Base-by-base conservation (phyloP, 345 rosid genomes). In the Lumnitzera littorea region DNA sequence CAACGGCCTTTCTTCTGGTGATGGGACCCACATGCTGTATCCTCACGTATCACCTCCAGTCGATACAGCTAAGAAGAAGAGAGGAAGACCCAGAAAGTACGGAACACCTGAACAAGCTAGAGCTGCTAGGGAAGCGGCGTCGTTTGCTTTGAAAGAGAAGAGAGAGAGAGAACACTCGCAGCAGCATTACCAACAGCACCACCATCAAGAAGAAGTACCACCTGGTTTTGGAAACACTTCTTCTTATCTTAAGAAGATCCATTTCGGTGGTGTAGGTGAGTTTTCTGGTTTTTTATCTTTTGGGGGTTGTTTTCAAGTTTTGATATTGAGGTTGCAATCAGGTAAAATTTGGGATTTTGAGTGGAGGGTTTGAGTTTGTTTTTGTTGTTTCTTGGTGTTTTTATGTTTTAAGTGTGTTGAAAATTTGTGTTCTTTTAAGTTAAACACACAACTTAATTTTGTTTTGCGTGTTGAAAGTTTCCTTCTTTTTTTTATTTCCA, bases 11-110 rank as follows among this genome's bases (percentile, higher is more conserved):
- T 24, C 63, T 53, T 15, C 53, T 16, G 46, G 7, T 58, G 76
- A 71, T 5, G 81, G 57, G 2, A 48, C 81, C 46, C 83, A 61
- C 57, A 48, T 80, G 74, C 66, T 80, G 48, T 80, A 69, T 60
- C 84, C 91, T 12, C 91, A 78, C 82, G 80, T 80, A 62, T 73
- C 78, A 43, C 80, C 80, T 16, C 82, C 84, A 25, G 72, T 78
- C 57, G 91, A 84, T 69, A 73, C 85, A 0, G 72, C 85, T 3
- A 81, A 74, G 81, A 75, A 91, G 78, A 94, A 83, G 86, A 76
- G 99, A 24, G 99, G 99, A 3, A 71, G 99, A 50, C 99, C 97
- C 9, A 76, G 99, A 76, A 94, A 94, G 91, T 90, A 94, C 61
- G 97, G 83, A 1, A 94, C 99, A 17, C 97, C 90, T 14, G 97